phyloP scores from a whole-genome alignment of 352 stramenopile species.

The Aphanomyces stellatus region DNA sequence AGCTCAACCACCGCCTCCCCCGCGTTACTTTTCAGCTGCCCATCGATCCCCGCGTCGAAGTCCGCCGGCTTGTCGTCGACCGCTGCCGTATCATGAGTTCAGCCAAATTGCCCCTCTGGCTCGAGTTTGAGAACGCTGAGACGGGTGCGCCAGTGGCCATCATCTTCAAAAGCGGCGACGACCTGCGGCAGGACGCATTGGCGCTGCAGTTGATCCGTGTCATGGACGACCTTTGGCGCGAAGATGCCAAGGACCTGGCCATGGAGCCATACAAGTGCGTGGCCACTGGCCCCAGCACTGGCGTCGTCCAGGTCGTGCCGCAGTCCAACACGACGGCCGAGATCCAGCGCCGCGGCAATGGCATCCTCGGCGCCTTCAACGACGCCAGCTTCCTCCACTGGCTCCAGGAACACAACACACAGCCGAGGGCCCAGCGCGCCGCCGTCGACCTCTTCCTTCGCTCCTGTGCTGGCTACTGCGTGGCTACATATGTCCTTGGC shows the following conservation, averaged over 20 bases:
- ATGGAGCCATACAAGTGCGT: slow-evolving; percentile 82
- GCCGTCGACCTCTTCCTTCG: slow-evolving; percentile 69
- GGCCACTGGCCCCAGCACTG: slow-evolving; percentile 71
- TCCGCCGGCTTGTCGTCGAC: slow-evolving; percentile 55
- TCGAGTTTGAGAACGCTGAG: slow-evolving; percentile 77
- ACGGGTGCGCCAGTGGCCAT: slow-evolving; percentile 41
- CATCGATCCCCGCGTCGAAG: slow-evolving; percentile 72
- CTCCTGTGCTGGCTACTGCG: slow-evolving; percentile 87
- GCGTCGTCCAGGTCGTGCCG: slow-evolving; percentile 84
- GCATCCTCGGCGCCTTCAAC: slow-evolving; percentile 57
- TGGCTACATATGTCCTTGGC: slow-evolving; percentile 89
- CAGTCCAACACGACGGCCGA: slow-evolving; percentile 80
- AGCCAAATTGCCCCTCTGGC: slow-evolving; percentile 87
- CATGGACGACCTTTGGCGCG: slow-evolving; percentile 84
- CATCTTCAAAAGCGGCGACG: slow-evolving; percentile 91
- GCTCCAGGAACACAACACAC: slow-evolving; percentile 24
- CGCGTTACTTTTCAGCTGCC: not conserved
- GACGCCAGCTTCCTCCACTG: slow-evolving; percentile 66
- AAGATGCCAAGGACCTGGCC: slow-evolving; percentile 73
- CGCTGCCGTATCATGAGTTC: slow-evolving; percentile 90
- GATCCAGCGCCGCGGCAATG: slow-evolving; percentile 66
- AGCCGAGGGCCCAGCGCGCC: slow-evolving; percentile 29
- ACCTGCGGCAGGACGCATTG: slow-evolving; percentile 90
- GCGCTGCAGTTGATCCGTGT: slow-evolving; percentile 86
- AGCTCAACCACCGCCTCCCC: slow-evolving; percentile 23